These are phyloP conservation scores for Phytophthora aleatoria DNA, from an alignment of 352 stramenopile species.

Conservation along the genomic window DNA sequence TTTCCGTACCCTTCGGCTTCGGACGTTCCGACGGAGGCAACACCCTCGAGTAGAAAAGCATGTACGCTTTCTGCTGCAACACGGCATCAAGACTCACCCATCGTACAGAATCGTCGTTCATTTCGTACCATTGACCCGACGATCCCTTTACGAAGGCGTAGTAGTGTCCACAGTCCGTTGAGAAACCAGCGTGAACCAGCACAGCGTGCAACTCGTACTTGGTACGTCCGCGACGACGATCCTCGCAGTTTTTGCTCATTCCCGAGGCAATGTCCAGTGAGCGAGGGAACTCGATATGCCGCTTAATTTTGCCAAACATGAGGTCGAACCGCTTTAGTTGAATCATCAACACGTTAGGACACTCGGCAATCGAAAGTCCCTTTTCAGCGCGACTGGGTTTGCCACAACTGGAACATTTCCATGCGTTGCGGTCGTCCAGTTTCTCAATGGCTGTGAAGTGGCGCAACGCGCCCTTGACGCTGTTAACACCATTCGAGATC, in stretches of 20 bases:
- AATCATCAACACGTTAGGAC: constrained; percentile 88
- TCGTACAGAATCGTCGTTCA: constrained; percentile 90
- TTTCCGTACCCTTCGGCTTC: constrained; percentile 37
- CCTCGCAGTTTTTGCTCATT: constrained; percentile 62
- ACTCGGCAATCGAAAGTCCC: constrained; percentile 74
- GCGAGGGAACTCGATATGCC: constrained; percentile 78
- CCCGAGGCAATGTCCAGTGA: constrained; percentile 67
- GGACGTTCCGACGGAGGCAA: constrained; percentile 49
- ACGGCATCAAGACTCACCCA: constrained; percentile 89
- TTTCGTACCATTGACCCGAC: constrained; percentile 92
- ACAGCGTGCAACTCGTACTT: constrained; percentile 85
- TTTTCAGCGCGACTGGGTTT: constrained; percentile 84
- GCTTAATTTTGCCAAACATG: constrained; percentile 90
- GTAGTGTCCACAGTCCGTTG: constrained; percentile 92
- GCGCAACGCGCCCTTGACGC: constrained; percentile 70
- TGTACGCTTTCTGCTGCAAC: constrained; percentile 89
- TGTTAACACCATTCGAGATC: constrained; percentile 77
- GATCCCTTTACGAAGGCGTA: constrained; percentile 89
- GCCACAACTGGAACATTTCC: constrained; percentile 84
- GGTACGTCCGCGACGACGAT: constrained; percentile 49
- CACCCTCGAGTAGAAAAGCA: constrained; percentile 90
- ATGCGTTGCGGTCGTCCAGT: constrained; percentile 85
- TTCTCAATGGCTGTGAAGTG: constrained; percentile 86
- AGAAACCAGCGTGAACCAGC: constrained; percentile 87
- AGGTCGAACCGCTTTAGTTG: constrained; percentile 92